Evolutionary conservation across 2,329 filamentous ascomycete genomes (phyloP), one percentile per base, ranked within the genome.

Genomic region (Thelonectria discophora): DNA sequence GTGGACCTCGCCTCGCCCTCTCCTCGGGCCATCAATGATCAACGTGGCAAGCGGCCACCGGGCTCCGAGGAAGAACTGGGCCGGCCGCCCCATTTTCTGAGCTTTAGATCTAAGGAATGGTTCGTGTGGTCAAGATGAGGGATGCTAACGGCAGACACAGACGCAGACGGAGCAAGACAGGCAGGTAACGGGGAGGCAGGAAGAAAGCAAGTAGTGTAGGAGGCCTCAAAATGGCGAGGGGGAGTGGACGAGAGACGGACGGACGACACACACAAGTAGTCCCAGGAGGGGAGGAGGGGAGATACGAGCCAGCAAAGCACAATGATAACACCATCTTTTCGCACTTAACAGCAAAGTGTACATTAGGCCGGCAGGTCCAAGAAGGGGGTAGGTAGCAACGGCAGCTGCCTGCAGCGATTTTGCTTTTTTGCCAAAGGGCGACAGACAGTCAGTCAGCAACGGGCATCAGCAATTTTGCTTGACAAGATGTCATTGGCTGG

Each of bases 41-140:
- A 75, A 77, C 74, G 74, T 77, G 75, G 74, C 75, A 75, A 69
- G 56, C 68, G 68, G 63, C 63, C 65, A 71, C 53, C 62, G 60
- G 69, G 58, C 52, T 62, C 50, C 52, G 30, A 43, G 64, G 55
- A 55, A 55, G 56, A 65, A 69, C 69, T 64, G 64, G 66, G 62
- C 60, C 57, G 45, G 60, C 63, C 32, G 37, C 24, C 43, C 24
- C 46, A 32, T 46, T 47, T 55, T 52, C 21, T 18, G 10, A 17
- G 47, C 51, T 30, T 17, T 47, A 47, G 46, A 40, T 37, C 40
- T 37, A 45, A 40, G 30, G 55, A 51, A 58, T 50, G 40, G 57
- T 60, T 46, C 46, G 57, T 40, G 57, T 17, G 30, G 43, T 37
- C 34, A 46, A 47, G 40, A 30, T 32, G 24, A 45, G 42, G 43